phyloP scores from a whole-genome alignment of 768 basidiomycete species.

The Porphyrellus cyaneotinctus region DNA sequence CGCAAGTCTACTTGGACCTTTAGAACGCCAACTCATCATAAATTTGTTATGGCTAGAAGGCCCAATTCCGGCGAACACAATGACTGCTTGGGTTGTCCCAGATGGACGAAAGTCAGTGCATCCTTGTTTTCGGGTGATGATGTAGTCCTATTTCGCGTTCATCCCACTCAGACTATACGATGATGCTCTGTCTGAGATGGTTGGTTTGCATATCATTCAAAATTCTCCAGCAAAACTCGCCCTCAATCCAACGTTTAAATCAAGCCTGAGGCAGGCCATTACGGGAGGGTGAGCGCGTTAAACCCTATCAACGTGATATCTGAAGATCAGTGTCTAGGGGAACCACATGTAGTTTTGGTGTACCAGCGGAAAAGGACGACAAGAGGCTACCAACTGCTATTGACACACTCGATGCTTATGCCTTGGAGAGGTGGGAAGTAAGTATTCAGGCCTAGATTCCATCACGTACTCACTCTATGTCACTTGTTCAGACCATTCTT shows the following conservation, averaged over 20 bases:
- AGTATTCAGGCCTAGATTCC: conserved; percentile 14
- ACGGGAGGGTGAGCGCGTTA: conserved; percentile 70
- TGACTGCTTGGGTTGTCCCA: conserved; percentile 72
- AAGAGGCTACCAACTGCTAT: conserved; percentile 51
- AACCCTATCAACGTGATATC: conserved; percentile 1
- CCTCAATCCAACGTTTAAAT: conserved; percentile 73
- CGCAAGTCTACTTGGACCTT: conserved; percentile 63
- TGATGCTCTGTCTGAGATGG: conserved; percentile 57
- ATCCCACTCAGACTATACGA: conserved; percentile 59
- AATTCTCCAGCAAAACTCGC: conserved; percentile 56
- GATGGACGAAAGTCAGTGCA: conserved; percentile 64
- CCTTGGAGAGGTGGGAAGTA: conserved; percentile 90
- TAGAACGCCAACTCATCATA: conserved; percentile 85
- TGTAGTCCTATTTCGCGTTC: not conserved
- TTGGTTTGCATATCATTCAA: conserved; percentile 66
- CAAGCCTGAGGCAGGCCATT: conserved; percentile 75
- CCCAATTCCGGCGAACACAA: conserved; percentile 58
- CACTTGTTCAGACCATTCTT: conserved; percentile 69
- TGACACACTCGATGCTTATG: conserved; percentile 72
- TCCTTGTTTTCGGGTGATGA: not conserved
- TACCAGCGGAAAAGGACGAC: conserved; percentile 63
- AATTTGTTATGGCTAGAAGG: conserved; percentile 86
- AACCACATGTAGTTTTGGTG: conserved; percentile 78
- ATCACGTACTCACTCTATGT: not conserved
- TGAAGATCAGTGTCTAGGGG: conserved; percentile 45